Base-by-base conservation (phyloP, 2,329 filamentous ascomycete genomes). In the Stagonosporopsis cucurbitacearum region DNA sequence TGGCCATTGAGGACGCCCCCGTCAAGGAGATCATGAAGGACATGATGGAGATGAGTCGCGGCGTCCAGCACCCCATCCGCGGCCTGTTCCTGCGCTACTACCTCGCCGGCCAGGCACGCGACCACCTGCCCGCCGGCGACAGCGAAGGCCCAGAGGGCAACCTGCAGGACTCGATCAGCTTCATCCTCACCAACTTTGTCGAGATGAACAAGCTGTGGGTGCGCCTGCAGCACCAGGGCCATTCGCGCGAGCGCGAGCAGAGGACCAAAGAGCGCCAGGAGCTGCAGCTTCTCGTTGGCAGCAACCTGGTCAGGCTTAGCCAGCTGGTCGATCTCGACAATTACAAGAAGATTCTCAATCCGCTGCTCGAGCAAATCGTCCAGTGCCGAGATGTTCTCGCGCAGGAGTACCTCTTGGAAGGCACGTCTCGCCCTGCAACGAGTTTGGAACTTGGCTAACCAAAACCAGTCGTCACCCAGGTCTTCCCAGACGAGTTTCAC, bases 191-290 rank as follows among this genome's bases (percentile, higher is more conserved):
- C 58, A 99, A 99, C 71, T 99, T 99, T 72, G 95, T 99, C 66
- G 95, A 99, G 79, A 99, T 99, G 95, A 99, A 99, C 80, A 99
- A 99, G 83, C 84, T 99, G 30, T 99, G 95, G 95, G 95, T 99
- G 60, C 88, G 95, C 39, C 81, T 98, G 71, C 95, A 99, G 75
- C 95, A 99, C 76, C 95, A 99, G 75, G 95, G 95, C 23, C 95
- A 97, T 73, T 99, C 95, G 35, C 86, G 94, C 68, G 95, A 99
- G 77, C 84, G 95, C 48, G 95, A 99, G 62, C 89, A 96, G 79
- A 85, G 95, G 67, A 96, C 92, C 54, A 92, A 95, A 70, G 95
- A 99, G 79, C 85, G 95, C 67, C 93, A 96, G 75, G 96, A 99
- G 79, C 81, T 99, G 50, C 95, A 99, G 79, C 82, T 99, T 59